These are phyloP conservation scores for Physocladia obscura DNA, from an alignment of 192 early-diverging fungal genomes.

Conservation along the genomic window DNA sequence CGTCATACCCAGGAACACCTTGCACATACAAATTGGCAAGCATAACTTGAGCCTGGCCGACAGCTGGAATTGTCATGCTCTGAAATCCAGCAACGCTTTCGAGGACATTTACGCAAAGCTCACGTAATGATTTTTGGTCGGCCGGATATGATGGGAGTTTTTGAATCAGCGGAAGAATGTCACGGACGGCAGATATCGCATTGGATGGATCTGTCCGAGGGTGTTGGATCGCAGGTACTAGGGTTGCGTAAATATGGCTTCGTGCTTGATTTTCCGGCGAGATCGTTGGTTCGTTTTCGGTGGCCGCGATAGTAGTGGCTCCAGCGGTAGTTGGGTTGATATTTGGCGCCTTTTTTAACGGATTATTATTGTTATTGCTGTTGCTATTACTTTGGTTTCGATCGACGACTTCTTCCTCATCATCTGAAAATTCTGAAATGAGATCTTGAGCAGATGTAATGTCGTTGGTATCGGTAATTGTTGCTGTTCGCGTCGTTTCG, in stretches of 20 bases:
- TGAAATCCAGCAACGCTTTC: background rate
- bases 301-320: background rate
- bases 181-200: background rate
- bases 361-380: no score
- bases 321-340: background rate
- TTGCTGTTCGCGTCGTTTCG: no score
- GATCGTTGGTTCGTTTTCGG: background rate
- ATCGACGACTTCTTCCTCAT: background rate
- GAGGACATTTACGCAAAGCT: background rate
- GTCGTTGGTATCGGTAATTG: no score
- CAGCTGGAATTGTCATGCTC: conserved; percentile 7
- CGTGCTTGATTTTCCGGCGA: background rate
- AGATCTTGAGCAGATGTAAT: background rate
- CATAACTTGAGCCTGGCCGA: conserved; percentile 65
- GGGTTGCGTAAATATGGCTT: conserved; percentile 6
- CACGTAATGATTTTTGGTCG: conserved; percentile 5
- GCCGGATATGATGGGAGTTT: conserved; percentile 3
- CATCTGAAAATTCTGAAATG: background rate
- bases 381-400: no score
- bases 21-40: conserved; percentile 69
- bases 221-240: conserved; percentile 4
- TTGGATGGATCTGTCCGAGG: conserved; percentile 13
- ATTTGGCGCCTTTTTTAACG: no score
- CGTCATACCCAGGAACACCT: conserved; percentile 58
- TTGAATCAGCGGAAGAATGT: conserved; percentile 8